Conservation (phyloP, 1,139 yeast genomes). For the Geotrichum bryndzae region DNA sequence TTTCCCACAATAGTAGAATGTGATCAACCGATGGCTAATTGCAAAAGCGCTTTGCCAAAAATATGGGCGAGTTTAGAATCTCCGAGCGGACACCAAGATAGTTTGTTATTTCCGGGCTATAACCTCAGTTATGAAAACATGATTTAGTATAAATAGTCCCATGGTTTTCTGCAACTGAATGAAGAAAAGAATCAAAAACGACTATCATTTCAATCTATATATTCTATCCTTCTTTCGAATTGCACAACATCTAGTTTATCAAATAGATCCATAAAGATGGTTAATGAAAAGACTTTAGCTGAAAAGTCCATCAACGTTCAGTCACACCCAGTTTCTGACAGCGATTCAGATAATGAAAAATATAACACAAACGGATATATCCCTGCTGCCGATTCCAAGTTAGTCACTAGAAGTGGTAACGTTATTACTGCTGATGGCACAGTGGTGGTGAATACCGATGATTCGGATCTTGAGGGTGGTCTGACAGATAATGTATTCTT, state of each 20-base stretch:
- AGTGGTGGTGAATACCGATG: constrained; percentile 12
- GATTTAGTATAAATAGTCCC: not conserved
- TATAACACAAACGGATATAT: constrained; percentile 1
- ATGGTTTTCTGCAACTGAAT: not conserved
- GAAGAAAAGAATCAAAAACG: not conserved
- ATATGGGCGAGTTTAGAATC: not conserved
- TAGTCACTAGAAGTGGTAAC: constrained; percentile 21
- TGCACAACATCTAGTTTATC: not conserved
- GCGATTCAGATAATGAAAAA: not conserved
- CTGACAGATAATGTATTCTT: constrained; percentile 21
- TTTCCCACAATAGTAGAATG: too few species aligned
- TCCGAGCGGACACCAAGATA: not conserved
- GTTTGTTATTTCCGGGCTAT: not conserved
- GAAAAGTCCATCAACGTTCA: not conserved
- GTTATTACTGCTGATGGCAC: constrained; percentile 23
- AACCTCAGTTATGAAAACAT: not conserved
- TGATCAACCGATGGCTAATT: not conserved
- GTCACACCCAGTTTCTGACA: not conserved
- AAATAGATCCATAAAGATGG: not conserved
- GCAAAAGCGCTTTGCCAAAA: not conserved
- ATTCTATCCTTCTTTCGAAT: not conserved
- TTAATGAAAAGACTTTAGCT: not conserved
- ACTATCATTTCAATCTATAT: not conserved
- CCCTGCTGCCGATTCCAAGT: not conserved
- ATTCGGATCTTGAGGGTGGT: not conserved